phyloP scores from a whole-genome alignment of 805 yeast genomes.

The Komagataella kurtzmanii region DNA sequence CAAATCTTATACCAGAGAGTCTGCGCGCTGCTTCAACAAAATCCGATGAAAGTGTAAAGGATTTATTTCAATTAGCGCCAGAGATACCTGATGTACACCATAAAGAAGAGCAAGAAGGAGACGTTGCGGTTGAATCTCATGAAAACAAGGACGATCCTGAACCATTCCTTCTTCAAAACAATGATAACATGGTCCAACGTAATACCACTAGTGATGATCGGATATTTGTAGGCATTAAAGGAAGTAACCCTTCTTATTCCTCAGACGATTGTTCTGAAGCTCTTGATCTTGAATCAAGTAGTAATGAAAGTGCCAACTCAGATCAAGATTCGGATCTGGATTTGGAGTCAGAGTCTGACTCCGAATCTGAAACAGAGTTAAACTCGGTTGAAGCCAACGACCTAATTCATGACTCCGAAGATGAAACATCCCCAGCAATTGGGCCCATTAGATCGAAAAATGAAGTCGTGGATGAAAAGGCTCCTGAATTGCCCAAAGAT shows the following conservation, averaged over 20 bases:
- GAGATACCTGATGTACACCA: not conserved
- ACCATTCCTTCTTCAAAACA: not conserved
- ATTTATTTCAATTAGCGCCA: not conserved
- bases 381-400: conserved; percentile 14
- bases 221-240: not conserved
- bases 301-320: conserved; percentile 1
- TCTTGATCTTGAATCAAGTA: not conserved
- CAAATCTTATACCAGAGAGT: not conserved
- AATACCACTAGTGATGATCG: not conserved
- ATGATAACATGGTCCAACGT: not conserved
- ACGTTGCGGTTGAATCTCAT: not conserved
- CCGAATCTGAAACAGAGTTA: conserved; percentile 10
- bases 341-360: conserved; percentile 9
- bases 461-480: conserved; percentile 57
- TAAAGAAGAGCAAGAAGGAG: not conserved
- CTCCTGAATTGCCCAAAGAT: conserved; percentile 55
- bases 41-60: not conserved
- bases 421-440: conserved; percentile 10
- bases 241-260: not conserved
- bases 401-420: conserved; percentile 31
- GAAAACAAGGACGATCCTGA: not conserved
- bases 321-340: conserved; percentile 7
- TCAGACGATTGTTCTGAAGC: not conserved
- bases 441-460: conserved; percentile 73
- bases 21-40: not conserved